Percentiles rank a stretch among this genome's conserved stretches.
Conservation (phyloP, 345 rosid species). For the Cardamine occulta region DNA sequence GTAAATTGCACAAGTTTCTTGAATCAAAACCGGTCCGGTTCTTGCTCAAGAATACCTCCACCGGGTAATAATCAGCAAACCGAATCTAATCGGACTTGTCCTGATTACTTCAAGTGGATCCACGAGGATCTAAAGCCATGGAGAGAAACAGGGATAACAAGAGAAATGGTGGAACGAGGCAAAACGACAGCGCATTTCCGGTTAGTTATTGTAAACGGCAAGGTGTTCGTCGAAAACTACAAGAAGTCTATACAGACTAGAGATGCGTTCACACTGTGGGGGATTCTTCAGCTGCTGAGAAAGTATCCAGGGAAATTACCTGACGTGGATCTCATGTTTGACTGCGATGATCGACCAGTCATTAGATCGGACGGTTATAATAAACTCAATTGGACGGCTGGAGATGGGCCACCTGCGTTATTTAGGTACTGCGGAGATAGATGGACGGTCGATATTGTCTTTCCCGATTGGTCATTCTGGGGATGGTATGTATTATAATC, state of each 20-base stretch:
- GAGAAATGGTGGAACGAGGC: conserved; percentile 57
- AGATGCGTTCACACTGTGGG: conserved; percentile 65
- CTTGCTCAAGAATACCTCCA: conserved; percentile 12
- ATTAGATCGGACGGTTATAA: conserved; percentile 37
- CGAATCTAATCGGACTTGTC: conserved; percentile 53
- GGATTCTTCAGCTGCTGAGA: conserved; percentile 65
- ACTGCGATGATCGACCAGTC: conserved; percentile 63
- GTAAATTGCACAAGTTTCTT: conserved; percentile 33
- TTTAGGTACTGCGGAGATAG: conserved; percentile 56
- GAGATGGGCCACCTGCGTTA: conserved; percentile 47
- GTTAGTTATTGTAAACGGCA: conserved; percentile 55
- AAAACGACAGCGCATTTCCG: conserved; percentile 61
- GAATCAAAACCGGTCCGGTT: conserved; percentile 35
- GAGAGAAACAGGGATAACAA: conserved; percentile 67
- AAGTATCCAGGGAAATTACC: conserved; percentile 67
- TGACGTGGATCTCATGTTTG: conserved; percentile 74
- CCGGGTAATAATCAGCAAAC: conserved; percentile 7
- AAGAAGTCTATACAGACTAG: conserved; percentile 55
- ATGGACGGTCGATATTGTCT: conserved; percentile 48
- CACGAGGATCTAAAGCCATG: conserved; percentile 91
- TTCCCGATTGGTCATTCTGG: conserved; percentile 64
- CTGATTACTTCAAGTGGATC: conserved; percentile 92
- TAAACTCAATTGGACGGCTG: conserved; percentile 19
- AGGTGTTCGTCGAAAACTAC: conserved; percentile 60
- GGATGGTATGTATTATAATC: conserved; percentile 52